Percentiles rank a stretch among this genome's conserved stretches.
Evolutionary conservation across 2,329 filamentous ascomycete genomes (phyloP).

Genomic region (Drechslera avenae): DNA sequence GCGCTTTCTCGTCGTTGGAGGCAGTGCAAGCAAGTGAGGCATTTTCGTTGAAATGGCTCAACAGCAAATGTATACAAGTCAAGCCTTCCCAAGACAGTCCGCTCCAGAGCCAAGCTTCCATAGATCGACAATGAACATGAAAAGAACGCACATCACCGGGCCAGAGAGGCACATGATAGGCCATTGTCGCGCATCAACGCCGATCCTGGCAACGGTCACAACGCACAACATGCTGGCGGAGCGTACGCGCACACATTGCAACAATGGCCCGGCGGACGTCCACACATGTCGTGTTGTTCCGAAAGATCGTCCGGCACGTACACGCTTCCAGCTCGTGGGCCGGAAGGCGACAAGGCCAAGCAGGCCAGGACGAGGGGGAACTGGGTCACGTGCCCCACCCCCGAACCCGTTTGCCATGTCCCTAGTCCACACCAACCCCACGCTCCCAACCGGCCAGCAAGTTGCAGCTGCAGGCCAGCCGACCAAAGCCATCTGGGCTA

Average conservation of each 20-base stretch:
- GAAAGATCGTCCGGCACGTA: background rate
- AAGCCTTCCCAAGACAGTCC: background rate
- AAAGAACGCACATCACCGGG: constrained; percentile 14
- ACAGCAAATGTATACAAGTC: background rate
- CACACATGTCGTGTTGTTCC: no score
- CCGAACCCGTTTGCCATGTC: background rate
- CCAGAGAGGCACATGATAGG: background rate
- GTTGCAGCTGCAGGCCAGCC: background rate
- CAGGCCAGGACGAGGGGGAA: background rate
- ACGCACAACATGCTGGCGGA: no score
- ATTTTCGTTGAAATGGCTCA: constrained; percentile 1
- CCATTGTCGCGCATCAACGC: no score
- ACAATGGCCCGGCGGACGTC: no score
- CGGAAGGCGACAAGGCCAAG: no score
- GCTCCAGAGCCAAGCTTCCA: constrained; percentile 6
- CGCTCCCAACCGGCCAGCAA: constrained; percentile 2
- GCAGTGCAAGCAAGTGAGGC: constrained; percentile 10
- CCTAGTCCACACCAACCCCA: constrained; percentile 4
- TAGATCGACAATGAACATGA: constrained; percentile 4
- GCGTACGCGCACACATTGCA: no score
- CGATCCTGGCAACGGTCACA: no score
- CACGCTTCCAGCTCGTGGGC: background rate
- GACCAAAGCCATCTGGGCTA: constrained; percentile 1
- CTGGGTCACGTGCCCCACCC: constrained; percentile 8
- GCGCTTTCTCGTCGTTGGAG: background rate